Conservation (phyloP, 2,329 filamentous ascomycete species). For the Aspergillus aculeatinus region DNA sequence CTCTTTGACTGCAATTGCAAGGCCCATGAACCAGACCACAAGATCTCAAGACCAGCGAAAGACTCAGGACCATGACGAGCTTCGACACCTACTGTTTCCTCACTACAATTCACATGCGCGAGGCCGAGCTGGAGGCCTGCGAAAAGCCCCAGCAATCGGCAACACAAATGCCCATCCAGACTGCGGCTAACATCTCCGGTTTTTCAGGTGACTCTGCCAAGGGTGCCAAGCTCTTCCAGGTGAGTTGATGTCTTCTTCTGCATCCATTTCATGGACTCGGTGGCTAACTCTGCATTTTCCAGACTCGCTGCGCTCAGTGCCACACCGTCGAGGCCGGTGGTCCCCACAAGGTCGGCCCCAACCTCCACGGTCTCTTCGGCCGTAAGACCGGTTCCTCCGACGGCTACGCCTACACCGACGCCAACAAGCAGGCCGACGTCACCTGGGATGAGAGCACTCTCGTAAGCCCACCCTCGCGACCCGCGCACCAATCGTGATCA, state of each 20-base stretch:
- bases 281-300: conserved; percentile 11
- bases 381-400: conserved; percentile 89
- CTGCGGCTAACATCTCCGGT: conserved; percentile 27
- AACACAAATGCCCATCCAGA: conserved; percentile 18
- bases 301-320: conserved; percentile 96
- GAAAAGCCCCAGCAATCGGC: conserved; percentile 21
- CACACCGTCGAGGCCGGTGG: conserved; percentile 90
- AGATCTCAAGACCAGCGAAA: background rate
- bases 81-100: conserved; percentile 26
- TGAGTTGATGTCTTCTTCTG: conserved; percentile 27
- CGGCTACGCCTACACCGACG: conserved; percentile 96
- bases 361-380: conserved; percentile 95
- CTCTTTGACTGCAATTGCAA: background rate
- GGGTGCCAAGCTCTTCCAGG: conserved; percentile 98
- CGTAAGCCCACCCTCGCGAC: conserved; percentile 51
- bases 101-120: conserved; percentile 25
- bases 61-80: conserved; percentile 23
- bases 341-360: conserved; percentile 97
- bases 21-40: background rate
- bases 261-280: no score
- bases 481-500: background rate
- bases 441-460: conserved; percentile 83
- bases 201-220: conserved; percentile 82
- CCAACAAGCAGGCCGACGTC: conserved; percentile 97
- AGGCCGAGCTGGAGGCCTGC: conserved; percentile 22